phyloP scores from a whole-genome alignment of 352 stramenopile genomes.

The Globisporangium nunn region DNA sequence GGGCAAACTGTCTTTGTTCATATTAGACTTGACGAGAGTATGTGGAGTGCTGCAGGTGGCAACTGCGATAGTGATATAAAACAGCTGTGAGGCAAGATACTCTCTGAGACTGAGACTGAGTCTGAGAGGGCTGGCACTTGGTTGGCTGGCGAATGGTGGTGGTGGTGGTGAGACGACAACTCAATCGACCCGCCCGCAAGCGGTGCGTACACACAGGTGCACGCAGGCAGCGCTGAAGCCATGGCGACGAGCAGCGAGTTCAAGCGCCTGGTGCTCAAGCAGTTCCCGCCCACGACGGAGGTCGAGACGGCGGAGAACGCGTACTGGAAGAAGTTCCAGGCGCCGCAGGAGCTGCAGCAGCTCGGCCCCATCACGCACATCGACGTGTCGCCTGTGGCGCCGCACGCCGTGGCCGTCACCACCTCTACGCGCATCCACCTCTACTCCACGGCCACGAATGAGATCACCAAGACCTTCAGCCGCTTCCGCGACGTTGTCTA shows the following conservation, averaged over 20 bases:
- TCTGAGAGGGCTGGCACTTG: too few species aligned
- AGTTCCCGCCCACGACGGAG: constrained; percentile 76
- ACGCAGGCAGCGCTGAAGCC: too few species aligned
- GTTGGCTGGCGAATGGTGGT: too few species aligned
- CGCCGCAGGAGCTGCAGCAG: constrained; percentile 77
- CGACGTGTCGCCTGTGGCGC: constrained; percentile 69
- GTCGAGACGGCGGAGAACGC: constrained; percentile 70
- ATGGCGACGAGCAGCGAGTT: constrained; percentile 78
- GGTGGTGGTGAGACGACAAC: too few species aligned
- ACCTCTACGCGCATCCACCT: constrained; percentile 84
- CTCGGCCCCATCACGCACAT: constrained; percentile 81
- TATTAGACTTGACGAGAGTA: too few species aligned
- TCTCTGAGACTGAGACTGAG: too few species aligned
- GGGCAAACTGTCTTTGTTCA: too few species aligned
- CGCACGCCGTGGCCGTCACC: constrained; percentile 82
- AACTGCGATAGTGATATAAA: too few species aligned
- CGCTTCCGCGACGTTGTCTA: constrained; percentile 86
- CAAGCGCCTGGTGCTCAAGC: constrained; percentile 83
- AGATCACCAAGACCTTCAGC: constrained; percentile 86
- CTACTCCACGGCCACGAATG: constrained; percentile 75
- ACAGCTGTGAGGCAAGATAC: too few species aligned
- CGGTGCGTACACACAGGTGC: background rate
- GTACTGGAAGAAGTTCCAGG: constrained; percentile 88
- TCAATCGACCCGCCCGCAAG: too few species aligned
- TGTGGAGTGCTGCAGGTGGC: too few species aligned